These are phyloP conservation scores for Globisporangium polare DNA, from an alignment of 352 stramenopile genomes.

Conservation along the genomic window DNA sequence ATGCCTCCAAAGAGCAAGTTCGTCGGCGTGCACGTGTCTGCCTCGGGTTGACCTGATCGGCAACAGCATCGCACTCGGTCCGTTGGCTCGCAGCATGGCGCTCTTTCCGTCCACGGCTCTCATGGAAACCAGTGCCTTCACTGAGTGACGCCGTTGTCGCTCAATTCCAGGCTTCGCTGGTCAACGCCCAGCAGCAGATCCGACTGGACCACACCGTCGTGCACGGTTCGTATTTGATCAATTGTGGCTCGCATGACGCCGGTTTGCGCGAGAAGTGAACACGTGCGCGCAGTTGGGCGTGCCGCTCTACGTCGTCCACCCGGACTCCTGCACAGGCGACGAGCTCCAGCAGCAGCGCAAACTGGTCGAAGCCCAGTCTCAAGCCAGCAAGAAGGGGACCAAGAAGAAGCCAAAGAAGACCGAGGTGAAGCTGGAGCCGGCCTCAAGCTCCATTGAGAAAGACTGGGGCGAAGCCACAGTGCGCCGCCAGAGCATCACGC, in stretches of 20 bases:
- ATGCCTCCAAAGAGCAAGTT: conserved; percentile 15
- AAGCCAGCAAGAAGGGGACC: conserved; percentile 4
- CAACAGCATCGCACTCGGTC: conserved; percentile 26
- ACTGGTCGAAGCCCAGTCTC: conserved; percentile 2
- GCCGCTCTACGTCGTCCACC: conserved; percentile 40
- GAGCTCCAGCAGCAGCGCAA: conserved; percentile 9
- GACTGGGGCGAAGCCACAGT: not conserved
- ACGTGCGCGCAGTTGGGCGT: conserved; percentile 37
- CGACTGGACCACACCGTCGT: conserved; percentile 24
- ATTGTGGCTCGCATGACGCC: conserved; percentile 34
- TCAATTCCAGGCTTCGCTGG: conserved; percentile 27
- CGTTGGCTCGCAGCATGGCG: conserved; percentile 23
- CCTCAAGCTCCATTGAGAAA: not conserved
- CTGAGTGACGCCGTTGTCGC: conserved; percentile 8
- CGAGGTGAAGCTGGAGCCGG: not conserved
- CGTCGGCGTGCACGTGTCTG: conserved; percentile 42
- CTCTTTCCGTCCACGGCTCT: conserved; percentile 41
- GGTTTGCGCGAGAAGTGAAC: conserved; percentile 24
- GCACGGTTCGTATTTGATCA: conserved; percentile 45
- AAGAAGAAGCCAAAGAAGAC: conserved; percentile 5
- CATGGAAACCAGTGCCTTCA: conserved; percentile 25
- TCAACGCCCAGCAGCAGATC: conserved; percentile 9
- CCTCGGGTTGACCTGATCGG: conserved; percentile 26
- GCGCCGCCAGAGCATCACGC: conserved; percentile 18
- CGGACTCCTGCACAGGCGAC: conserved; percentile 25